Evolutionary conservation across 179 eudicot genomes (phyloP), one percentile per base, ranked within the genome.

Genomic region (Beta corolliflora): DNA sequence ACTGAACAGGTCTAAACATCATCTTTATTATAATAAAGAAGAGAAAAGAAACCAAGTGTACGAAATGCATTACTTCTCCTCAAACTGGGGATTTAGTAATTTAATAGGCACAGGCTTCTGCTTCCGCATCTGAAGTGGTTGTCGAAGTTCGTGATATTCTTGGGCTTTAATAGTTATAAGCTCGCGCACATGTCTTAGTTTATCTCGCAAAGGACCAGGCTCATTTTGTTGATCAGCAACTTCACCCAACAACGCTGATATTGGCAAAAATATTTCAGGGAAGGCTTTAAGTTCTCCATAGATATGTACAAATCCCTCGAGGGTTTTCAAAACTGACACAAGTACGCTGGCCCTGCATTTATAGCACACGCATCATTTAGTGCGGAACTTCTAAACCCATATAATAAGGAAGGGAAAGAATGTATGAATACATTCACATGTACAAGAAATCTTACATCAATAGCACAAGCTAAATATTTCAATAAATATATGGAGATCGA

Each of bases 331-430:
- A 77, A 91, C 86, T 9, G 95, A 89, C 31, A 84, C 78, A 74
- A 96, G 93, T 80, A 90, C 83, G 82, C 93, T 88, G 64, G 89
- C 95, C 94, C 99, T 96, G 97, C 86, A 87, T 66, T 83, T 68
- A 36, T 60, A 19, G 21, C 56, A 72, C 41, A 13, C n/a, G n/a
- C 53, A 25, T 50, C 2, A 65, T 78, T 68, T 56, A 23, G 8
- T 23, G 5, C n/a, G 12, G 21, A 72, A 11, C n/a, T 50, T 13
- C 1, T 16, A 67, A 72, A 52, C 60, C 60, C 18, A 58, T 14
- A 16, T 21, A 36, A 41, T 10, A n/a, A n/a, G n/a, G n/a, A 45
- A n/a, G 41, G 13, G 41, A 23, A 18, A 21, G 0, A 0, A 55
- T 11, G 44, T 50, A 41, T 0, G 71, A 44, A 69, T 14, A 14